phyloP scores from a whole-genome alignment of 495 filamentous ascomycete species.

The Niebla homalea region DNA sequence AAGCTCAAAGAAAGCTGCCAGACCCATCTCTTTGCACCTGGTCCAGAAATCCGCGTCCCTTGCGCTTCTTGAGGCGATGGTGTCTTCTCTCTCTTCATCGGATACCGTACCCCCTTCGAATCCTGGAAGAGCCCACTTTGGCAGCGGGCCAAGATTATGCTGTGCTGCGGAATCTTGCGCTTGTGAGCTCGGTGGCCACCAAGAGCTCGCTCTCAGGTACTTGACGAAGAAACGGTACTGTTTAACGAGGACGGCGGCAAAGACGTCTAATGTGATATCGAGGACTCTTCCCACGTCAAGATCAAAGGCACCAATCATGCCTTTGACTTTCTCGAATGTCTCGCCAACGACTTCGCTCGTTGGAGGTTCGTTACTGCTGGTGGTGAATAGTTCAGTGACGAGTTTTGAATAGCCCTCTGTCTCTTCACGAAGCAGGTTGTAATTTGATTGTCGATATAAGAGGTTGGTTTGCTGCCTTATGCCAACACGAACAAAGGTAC shows the following conservation, averaged over 20 bases:
- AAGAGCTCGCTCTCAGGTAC: constrained; percentile 77
- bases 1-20: constrained; percentile 79
- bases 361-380: constrained; percentile 47
- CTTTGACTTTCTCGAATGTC: constrained; percentile 72
- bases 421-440: constrained; percentile 91
- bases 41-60: constrained; percentile 75
- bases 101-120: constrained; percentile 40
- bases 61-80: constrained; percentile 35
- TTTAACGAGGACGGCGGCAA: constrained; percentile 69
- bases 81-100: constrained; percentile 49
- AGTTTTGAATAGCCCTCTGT: constrained; percentile 89
- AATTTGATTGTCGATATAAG: constrained; percentile 89
- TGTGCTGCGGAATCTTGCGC: constrained; percentile 1
- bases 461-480: constrained; percentile 83
- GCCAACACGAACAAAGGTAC: constrained; percentile 66
- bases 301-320: constrained; percentile 83
- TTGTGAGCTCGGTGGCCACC: constrained; percentile 69
- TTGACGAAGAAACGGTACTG: constrained; percentile 88
- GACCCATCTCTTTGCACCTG: constrained; percentile 56
- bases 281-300: constrained; percentile 88
- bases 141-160: constrained; percentile 43
- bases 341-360: constrained; percentile 51
- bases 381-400: constrained; percentile 76
- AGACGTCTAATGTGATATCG: constrained; percentile 82
- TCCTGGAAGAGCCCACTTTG: constrained; percentile 67